Evolutionary conservation across 140 eudicot species (phyloP).

Genomic region (Stevia rebaudiana): DNA sequence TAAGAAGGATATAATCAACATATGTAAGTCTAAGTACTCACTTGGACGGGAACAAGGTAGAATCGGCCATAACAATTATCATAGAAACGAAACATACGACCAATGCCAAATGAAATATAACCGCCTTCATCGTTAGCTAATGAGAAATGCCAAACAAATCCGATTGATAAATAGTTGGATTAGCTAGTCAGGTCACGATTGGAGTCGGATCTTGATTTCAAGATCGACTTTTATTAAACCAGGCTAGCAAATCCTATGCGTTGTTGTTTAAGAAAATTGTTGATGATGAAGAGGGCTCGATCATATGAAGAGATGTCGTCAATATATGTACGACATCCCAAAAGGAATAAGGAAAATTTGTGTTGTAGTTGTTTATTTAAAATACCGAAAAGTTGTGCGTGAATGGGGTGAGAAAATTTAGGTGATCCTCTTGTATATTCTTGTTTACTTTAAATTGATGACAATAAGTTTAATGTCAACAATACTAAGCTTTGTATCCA

Average conservation of each 20-base stretch:
- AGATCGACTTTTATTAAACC: conserved; percentile 39
- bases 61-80: conserved; percentile 13
- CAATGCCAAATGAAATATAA: conserved; percentile 20
- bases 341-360: conserved; percentile 10
- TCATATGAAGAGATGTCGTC: conserved; percentile 24
- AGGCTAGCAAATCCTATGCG: conserved; percentile 33
- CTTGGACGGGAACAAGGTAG: conserved; percentile 9
- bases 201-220: conserved; percentile 32
- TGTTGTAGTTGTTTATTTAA: conserved; percentile 5
- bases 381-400: conserved; percentile 17
- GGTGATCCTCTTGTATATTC: conserved; percentile 17
- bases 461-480: neutral
- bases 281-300: conserved; percentile 30
- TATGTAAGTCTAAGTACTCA: neutral
- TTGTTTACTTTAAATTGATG: neutral
- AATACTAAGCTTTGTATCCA: too few relatives aligned
- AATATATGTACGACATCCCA: conserved; percentile 29
- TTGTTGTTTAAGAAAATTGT: conserved; percentile 1
- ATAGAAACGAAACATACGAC: conserved; percentile 16
- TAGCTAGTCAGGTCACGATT: conserved; percentile 32
- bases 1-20: neutral
- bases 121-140: conserved; percentile 29
- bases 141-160: conserved; percentile 2
- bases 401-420: conserved; percentile 27
- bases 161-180: conserved; percentile 18